phyloP scores from a whole-genome alignment of 1,139 yeast genomes.

The Yarrowia galli region DNA sequence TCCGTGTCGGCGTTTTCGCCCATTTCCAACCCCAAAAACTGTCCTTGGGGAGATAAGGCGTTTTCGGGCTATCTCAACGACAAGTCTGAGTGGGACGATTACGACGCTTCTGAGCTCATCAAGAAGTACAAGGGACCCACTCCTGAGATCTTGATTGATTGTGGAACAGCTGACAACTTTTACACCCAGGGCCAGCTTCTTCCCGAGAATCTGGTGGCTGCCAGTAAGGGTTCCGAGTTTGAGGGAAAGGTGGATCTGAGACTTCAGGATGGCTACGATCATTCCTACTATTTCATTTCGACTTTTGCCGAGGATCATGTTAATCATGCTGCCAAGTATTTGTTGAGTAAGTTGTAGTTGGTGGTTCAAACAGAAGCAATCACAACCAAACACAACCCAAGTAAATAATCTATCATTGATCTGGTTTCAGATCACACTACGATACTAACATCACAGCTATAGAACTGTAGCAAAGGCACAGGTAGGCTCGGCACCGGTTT shows the following conservation, averaged over 20 bases:
- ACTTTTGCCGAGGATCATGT: slow-evolving; percentile 86
- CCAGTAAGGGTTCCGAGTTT: slow-evolving; percentile 66
- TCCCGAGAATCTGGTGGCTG: slow-evolving; percentile 75
- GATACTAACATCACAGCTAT: no score
- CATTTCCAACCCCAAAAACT: slow-evolving; percentile 74
- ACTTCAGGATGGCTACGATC: slow-evolving; percentile 86
- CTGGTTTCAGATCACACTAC: no score
- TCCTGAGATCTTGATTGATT: slow-evolving; percentile 79
- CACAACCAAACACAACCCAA: neutral
- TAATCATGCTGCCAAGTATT: slow-evolving; percentile 80
- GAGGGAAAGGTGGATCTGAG: slow-evolving; percentile 67
- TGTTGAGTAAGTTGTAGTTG: slow-evolving; percentile 47
- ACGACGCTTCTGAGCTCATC: slow-evolving; percentile 83
- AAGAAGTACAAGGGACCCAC: slow-evolving; percentile 59
- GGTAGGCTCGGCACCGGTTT: no score
- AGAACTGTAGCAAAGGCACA: no score
- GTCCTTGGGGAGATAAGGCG: slow-evolving; percentile 89
- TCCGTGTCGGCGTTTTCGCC: slow-evolving; percentile 94
- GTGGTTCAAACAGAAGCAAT: no score
- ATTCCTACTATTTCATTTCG: slow-evolving; percentile 85
- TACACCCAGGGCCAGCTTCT: slow-evolving; percentile 71
- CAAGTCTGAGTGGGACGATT: slow-evolving; percentile 67
- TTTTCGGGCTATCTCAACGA: slow-evolving; percentile 78
- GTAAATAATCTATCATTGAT: neutral
- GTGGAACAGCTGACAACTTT: slow-evolving; percentile 80